Base-by-base conservation (phyloP, 192 early-diverging fungal genomes). In the Pilobolus umbonatus region DNA sequence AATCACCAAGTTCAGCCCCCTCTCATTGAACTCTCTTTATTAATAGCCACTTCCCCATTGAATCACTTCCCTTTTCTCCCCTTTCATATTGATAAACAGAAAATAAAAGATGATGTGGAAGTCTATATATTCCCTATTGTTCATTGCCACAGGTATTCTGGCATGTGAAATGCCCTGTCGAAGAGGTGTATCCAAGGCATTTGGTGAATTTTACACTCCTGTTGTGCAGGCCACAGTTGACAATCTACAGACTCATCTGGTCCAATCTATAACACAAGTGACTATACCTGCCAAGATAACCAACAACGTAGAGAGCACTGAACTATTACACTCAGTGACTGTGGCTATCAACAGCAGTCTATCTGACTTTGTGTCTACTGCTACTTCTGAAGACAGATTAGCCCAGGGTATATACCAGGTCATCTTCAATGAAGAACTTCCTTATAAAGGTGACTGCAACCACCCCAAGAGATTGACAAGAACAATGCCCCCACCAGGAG, bases 381-480 rank as follows among this genome's bases (percentile, higher is more conserved):
- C 65, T 45, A 55, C 54, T 32, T 42, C 39, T 5, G 59, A 62
- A 10, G 52, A 62, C 14, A 51, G 59, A 26, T 68, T 78, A 43
- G 32, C 47, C n/a, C 61, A 66, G 11, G 66, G 75, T 45, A 70
- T 77, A 15, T 65, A 68, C 25, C 57, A 32, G 21, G 61, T 65
- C 10, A 79, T 79, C 55, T 82, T 82, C 61, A 64, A 59, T 51
- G 59, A 74, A 19, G 66, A 73, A 15, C 65, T 74, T 31, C 63
- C 66, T 51, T 82, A 77, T 71, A 82, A 79, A 61, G 80, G 80
- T 25, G 77, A 82, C 38, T 82, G 80, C 63, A 79, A 82, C 31
- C 34, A 71, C 39, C 80, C 80, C 34, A 60, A 60, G 24, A 60
- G 71, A 47, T 68, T 82, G 5, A 48, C 48, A 17, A 42, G 65